Conservation (phyloP, 208 protist genomes). For the Crithidia mellificae region DNA sequence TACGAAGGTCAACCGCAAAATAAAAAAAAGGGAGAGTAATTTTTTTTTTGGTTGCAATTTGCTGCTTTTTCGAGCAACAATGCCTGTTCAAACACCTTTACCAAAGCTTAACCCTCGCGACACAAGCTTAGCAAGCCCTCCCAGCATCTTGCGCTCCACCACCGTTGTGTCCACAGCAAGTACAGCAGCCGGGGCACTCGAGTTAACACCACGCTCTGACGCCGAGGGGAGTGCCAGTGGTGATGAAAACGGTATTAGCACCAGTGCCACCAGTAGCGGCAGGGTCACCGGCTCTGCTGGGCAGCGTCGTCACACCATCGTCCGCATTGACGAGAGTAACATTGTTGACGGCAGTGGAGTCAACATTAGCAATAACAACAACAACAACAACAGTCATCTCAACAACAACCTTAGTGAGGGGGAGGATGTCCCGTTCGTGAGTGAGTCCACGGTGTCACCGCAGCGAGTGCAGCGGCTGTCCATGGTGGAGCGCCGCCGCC, state of each 20-base stretch:
- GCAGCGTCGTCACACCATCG: constrained; percentile 11
- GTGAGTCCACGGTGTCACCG: constrained; percentile 8
- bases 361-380: neutral
- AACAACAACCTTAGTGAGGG: too few relatives aligned
- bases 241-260: neutral
- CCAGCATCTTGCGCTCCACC: neutral
- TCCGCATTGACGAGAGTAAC: constrained; percentile 18
- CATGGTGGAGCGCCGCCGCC: constrained; percentile 14
- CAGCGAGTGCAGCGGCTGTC: constrained; percentile 24
- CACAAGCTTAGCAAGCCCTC: neutral
- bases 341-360: too few relatives aligned
- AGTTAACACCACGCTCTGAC: neutral
- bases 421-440: neutral
- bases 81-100: neutral
- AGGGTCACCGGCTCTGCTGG: neutral
- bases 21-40: neutral
- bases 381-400: neutral
- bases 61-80: neutral
- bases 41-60: neutral
- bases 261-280: neutral
- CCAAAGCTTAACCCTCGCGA: neutral
- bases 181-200: neutral
- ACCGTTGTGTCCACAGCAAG: too few relatives aligned
- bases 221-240: neutral
- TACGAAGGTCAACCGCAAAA: neutral